phyloP scores from a whole-genome alignment of 805 yeast genomes.

The Pichia eremophila region DNA sequence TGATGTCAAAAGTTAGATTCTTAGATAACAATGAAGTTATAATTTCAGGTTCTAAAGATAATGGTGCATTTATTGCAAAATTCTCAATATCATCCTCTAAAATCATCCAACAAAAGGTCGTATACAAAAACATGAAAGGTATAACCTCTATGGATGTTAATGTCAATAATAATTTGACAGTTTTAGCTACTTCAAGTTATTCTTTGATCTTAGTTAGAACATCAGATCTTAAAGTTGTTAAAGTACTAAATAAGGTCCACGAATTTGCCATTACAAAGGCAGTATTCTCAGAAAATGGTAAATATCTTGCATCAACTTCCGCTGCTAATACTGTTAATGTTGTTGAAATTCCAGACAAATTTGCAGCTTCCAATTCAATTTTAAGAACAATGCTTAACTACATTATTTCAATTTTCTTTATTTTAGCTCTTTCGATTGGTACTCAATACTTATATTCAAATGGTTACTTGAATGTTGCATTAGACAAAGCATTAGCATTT shows the following conservation, averaged over 20 bases:
- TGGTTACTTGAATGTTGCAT: conserved; percentile 19
- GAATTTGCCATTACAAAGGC: conserved; percentile 70
- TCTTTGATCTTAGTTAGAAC: conserved; percentile 50
- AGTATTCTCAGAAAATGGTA: conserved; percentile 59
- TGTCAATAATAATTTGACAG: conserved; percentile 32
- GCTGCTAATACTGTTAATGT: conserved; percentile 70
- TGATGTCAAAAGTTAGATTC: conserved; percentile 25
- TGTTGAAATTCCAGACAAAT: conserved; percentile 45
- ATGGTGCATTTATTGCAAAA: conserved; percentile 35
- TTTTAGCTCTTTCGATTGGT: conserved; percentile 17
- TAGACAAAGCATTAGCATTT: conserved; percentile 13
- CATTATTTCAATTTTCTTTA: conserved; percentile 17
- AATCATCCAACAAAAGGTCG: conserved; percentile 31
- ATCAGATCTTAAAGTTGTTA: conserved; percentile 41
- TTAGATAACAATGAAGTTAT: conserved; percentile 28
- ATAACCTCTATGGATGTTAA: conserved; percentile 44
- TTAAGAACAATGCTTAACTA: conserved; percentile 20
- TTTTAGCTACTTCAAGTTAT: conserved; percentile 57
- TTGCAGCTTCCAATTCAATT: conserved; percentile 32
- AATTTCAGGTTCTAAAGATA: conserved; percentile 36
- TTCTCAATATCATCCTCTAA: conserved; percentile 35
- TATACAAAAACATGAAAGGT: conserved; percentile 43
- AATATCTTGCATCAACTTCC: conserved; percentile 59
- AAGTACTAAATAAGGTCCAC: conserved; percentile 54
- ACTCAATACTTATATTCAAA: conserved; percentile 23